Conservation (phyloP, 345 rosid species). For the Gossypium raimondii region DNA sequence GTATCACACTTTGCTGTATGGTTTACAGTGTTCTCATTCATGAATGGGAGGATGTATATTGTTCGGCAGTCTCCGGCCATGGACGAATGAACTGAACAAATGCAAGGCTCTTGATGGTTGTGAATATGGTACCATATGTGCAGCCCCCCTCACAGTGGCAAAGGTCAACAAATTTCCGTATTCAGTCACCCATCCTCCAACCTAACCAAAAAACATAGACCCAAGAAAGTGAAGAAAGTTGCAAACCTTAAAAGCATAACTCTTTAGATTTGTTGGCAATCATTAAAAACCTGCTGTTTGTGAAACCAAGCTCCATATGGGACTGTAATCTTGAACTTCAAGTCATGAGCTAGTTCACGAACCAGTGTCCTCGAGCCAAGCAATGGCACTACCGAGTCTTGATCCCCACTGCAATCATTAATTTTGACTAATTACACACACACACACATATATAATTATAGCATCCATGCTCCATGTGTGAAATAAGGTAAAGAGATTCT, state of each 20-base stretch:
- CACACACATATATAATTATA: background rate
- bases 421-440: background rate
- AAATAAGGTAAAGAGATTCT: background rate
- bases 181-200: conserved; percentile 83
- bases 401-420: conserved; percentile 57
- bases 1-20: background rate
- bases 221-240: background rate
- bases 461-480: background rate
- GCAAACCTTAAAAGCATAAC: background rate
- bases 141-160: conserved; percentile 79
- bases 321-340: conserved; percentile 54
- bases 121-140: conserved; percentile 94
- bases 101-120: conserved; percentile 86
- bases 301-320: conserved; percentile 89
- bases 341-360: conserved; percentile 67
- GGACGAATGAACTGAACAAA: conserved; percentile 66
- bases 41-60: conserved; percentile 38
- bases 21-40: conserved; percentile 16
- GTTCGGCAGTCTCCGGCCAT: conserved; percentile 60
- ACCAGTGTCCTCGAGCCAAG: conserved; percentile 74
- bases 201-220: conserved; percentile 30
- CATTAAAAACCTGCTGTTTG: conserved; percentile 67
- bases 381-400: conserved; percentile 83
- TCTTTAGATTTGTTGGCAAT: background rate
- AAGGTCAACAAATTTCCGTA: conserved; percentile 74